Percentiles rank a stretch among this genome's conserved stretches.
Evolutionary conservation across 768 basidiomycete genomes (phyloP).

Genomic region (Boletus patriciae): DNA sequence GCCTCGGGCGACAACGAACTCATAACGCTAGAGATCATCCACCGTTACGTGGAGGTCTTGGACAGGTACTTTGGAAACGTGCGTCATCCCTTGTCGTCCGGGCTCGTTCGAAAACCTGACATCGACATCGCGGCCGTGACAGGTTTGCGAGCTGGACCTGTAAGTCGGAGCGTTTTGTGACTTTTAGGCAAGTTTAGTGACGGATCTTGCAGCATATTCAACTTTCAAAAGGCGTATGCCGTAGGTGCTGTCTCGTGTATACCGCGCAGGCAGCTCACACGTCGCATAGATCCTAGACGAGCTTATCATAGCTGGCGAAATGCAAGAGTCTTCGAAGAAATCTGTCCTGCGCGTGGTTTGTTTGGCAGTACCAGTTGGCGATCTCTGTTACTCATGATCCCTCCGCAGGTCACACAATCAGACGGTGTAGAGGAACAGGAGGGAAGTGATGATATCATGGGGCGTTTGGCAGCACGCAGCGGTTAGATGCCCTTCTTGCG

Average conservation of each 20-base stretch:
- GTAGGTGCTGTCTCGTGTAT: constrained; percentile 40
- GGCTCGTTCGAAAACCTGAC: neutral
- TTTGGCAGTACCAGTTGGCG: neutral
- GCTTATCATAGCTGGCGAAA: constrained; percentile 88
- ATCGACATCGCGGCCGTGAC: neutral
- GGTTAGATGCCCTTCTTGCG: constrained; percentile 45
- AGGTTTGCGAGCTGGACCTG: constrained; percentile 94
- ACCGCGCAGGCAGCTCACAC: neutral
- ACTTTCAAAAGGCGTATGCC: constrained; percentile 94
- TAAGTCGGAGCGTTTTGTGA: constrained; percentile 36
- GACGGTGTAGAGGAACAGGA: constrained; percentile 85
- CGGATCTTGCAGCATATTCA: constrained; percentile 76
- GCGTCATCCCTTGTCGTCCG: constrained; percentile 11
- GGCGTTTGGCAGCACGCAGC: constrained; percentile 69
- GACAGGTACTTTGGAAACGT: constrained; percentile 57
- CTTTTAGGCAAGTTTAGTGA: neutral
- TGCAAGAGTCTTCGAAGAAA: constrained; percentile 88
- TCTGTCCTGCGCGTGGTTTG: constrained; percentile 60
- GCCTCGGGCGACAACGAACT: constrained; percentile 87
- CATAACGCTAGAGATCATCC: constrained; percentile 87
- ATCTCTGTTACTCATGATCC: constrained; percentile 13
- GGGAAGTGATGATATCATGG: constrained; percentile 77
- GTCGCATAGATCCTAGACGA: constrained; percentile 77
- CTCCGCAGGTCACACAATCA: constrained; percentile 73
- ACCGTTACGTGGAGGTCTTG: constrained; percentile 91